These are phyloP conservation scores for Geotrichum europaeum DNA, from an alignment of 1,139 yeast genomes.

Conservation along the genomic window DNA sequence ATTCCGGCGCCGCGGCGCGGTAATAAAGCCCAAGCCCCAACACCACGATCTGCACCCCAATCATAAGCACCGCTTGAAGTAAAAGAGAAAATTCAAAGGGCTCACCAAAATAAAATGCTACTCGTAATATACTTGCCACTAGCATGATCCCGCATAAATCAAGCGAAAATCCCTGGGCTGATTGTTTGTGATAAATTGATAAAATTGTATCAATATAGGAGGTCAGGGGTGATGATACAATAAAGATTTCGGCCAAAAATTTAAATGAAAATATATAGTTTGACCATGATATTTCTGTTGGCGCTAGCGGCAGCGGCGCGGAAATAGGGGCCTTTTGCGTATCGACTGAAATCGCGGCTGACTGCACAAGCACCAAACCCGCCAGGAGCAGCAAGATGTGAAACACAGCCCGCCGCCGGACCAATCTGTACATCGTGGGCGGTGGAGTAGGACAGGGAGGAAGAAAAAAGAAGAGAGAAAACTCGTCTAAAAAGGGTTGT, in stretches of 20 bases:
- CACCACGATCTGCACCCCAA: conserved; percentile 61
- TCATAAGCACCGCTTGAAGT: conserved; percentile 73
- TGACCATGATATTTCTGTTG: conserved; percentile 4
- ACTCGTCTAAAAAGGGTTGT: neutral
- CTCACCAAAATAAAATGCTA: conserved; percentile 67
- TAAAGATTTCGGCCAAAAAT: conserved; percentile 23
- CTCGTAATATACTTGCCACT: conserved; percentile 65
- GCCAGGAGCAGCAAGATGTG: neutral
- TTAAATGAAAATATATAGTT: conserved; percentile 14
- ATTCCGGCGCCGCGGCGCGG: conserved; percentile 34
- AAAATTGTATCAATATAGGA: conserved; percentile 81
- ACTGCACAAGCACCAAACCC: neutral
- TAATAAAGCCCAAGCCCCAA: conserved; percentile 58
- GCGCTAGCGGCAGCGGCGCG: neutral
- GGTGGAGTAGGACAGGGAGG: too few relatives aligned
- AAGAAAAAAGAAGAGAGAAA: neutral
- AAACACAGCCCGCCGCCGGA: neutral
- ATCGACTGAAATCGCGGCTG: neutral
- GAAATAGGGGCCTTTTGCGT: neutral
- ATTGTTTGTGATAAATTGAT: conserved; percentile 55
- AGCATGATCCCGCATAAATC: conserved; percentile 92
- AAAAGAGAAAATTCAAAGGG: conserved; percentile 75
- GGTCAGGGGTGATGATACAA: conserved; percentile 62
- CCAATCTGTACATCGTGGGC: neutral
- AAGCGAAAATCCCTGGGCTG: conserved; percentile 74